phyloP scores from a whole-genome alignment of 2,329 filamentous ascomycete genomes.

The Ambrosiella beaveri region DNA sequence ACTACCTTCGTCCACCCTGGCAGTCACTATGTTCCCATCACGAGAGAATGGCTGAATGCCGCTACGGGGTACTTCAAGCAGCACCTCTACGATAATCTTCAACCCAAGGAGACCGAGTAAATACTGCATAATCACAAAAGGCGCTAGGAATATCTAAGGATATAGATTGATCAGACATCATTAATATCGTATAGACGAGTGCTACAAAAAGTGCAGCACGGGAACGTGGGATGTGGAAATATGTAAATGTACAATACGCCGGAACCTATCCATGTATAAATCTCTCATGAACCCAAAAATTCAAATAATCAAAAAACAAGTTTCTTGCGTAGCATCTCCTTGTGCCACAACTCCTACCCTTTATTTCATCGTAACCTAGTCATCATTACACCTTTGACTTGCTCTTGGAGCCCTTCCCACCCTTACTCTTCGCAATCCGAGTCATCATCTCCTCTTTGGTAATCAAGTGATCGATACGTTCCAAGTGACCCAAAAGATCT shows the following conservation, averaged over 20 bases:
- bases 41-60: slow-evolving; percentile 63
- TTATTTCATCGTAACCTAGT: neutral
- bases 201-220: slow-evolving; percentile 8
- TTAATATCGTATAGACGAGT: slow-evolving; percentile 14
- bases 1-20: slow-evolving; percentile 57
- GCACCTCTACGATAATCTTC: slow-evolving; percentile 17
- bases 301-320: slow-evolving; percentile 5
- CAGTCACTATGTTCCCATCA: slow-evolving; percentile 75
- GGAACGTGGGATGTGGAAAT: slow-evolving; percentile 15
- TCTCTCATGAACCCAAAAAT: slow-evolving; percentile 16
- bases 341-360: neutral
- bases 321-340: neutral
- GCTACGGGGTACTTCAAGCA: slow-evolving; percentile 52
- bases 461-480: slow-evolving; percentile 92
- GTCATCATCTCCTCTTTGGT: slow-evolving; percentile 99
- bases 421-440: slow-evolving; percentile 39
- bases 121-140: neutral
- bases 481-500: slow-evolving; percentile 66
- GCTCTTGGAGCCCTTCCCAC: slow-evolving; percentile 22
- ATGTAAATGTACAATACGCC: slow-evolving; percentile 21
- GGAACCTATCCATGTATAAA: slow-evolving; percentile 18
- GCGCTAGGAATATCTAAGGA: neutral
- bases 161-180: neutral
- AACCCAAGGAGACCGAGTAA: slow-evolving; percentile 3
- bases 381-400: slow-evolving; percentile 17